These are phyloP conservation scores for Stagonosporopsis chrysanthemi DNA, from an alignment of 2,329 filamentous ascomycete genomes.

Conservation along the genomic window DNA sequence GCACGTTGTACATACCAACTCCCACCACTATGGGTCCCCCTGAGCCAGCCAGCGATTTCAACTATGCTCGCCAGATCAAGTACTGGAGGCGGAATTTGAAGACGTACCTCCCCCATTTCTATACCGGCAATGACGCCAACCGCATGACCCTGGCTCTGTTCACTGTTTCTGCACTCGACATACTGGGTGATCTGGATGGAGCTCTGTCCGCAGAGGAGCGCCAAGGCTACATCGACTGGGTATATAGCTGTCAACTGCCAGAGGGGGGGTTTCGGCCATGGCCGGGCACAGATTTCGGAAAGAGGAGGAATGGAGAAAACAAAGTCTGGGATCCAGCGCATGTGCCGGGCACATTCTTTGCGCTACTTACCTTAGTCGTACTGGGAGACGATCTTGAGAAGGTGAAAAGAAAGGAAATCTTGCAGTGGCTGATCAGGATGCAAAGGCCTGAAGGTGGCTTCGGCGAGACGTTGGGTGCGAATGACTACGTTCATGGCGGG, in stretches of 20 bases:
- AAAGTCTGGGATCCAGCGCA: constrained; percentile 77
- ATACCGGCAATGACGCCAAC: constrained; percentile 88
- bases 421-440: constrained; percentile 76
- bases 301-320: constrained; percentile 59
- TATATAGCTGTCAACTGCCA: constrained; percentile 85
- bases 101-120: constrained; percentile 79
- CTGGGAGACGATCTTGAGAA: constrained; percentile 67
- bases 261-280: constrained; percentile 89
- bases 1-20: constrained; percentile 8
- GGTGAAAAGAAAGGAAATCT: constrained; percentile 71
- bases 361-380: constrained; percentile 74
- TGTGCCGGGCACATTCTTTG: constrained; percentile 88
- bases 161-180: constrained; percentile 82
- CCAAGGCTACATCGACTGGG: constrained; percentile 71
- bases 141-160: constrained; percentile 92
- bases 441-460: constrained; percentile 90
- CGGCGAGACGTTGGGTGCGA: constrained; percentile 76
- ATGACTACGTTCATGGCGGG: constrained; percentile 73
- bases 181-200: constrained; percentile 71
- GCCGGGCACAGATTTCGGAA: constrained; percentile 69
- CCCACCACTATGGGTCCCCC: constrained; percentile 15
- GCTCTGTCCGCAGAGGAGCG: constrained; percentile 63
- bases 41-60: constrained; percentile 30
- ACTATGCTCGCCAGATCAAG: constrained; percentile 69
- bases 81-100: constrained; percentile 93